Base-by-base conservation (phyloP, 2,329 filamentous ascomycete genomes). In the Clarireedia hainanense region DNA sequence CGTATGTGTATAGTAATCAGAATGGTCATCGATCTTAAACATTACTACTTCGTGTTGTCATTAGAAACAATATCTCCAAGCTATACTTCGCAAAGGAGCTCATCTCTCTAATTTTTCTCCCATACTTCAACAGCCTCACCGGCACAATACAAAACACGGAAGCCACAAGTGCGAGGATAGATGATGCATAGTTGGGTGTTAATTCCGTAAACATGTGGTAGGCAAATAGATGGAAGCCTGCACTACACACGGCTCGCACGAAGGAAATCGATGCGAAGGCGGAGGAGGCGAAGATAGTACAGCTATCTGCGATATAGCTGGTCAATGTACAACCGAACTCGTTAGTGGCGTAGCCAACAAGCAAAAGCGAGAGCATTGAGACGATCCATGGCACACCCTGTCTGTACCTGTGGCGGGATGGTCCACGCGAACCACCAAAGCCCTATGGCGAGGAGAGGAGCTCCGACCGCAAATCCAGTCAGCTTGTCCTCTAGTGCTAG, bases 361-460 rank as follows among this genome's bases (percentile, higher is more conserved):
- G 63, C 0, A 74, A 63, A 3, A 78, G 68, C 0, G 72, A 68
- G 0, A 72, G 47, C 4, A 72, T 71, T 6, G 73, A 70, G 2
- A 72, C 70, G 9, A 74, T 67, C 70, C 73, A 75, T 30, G 69
- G 69, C 0, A 71, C 46, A 39, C 63, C 40, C 1, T 68, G 61
- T 3, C 1, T 68, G 61, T 3, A 60, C 59, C 46, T 36, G 24
- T 2, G 75, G 75, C 0, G 77, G 76, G 3, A 78, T 70, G 1
- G 76, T 77, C 68, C 71, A 74, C 3, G 72, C 71, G 56, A 78
- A 76, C 65, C 67, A 70, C 70, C 73, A 75, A 1, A 78, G 69
- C 2, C 71, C 74, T 6, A 68, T 61, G 2, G 74, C 72, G 5
- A 77, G 69, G 5, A 71, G 62, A 2, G 75, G 75, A 0, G 72